Evolutionary conservation across 2,329 filamentous ascomycete species (phyloP), one percentile per base, ranked within the genome.

Genomic region (Fusarium equiseti): DNA sequence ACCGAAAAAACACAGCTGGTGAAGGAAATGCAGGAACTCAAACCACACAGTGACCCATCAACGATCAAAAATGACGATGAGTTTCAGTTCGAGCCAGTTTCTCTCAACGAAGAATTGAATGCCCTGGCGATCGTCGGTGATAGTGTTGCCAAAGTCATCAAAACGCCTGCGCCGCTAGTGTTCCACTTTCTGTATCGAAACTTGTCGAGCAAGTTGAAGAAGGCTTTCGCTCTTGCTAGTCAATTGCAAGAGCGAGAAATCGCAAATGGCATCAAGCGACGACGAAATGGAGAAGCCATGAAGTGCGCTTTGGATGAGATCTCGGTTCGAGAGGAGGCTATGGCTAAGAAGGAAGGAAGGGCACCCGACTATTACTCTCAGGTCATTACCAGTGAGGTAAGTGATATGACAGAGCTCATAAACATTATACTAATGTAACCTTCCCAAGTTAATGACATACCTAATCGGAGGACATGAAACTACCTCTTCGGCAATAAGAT

Each of bases 391-490:
- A 63, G 67, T 10, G 67, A 70, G 16, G 67, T 70, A 1, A 52
- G 55, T 44, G 5, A 11, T 1, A 10, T 7, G 10, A 2, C 35
- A 38, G 18, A n/a, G 18, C 11, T 3, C 18, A 7, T n/a, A 12
- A 38, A n/a, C 3, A 38, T 11, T 6, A 38, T 38, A 11, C 35
- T 38, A 38, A 38, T n/a, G 18, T 6, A 6, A n/a, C 1, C 3
- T 3, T 20, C 5, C 22, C 0, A 10, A 70, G 67, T 29, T 71
- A 3, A 70, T 70, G 62, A 32, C 57, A 3, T 70, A 70, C 8
- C 13, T 70, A 0, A 59, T 70, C 2, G 67, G 63, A 4, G 67
- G 67, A 4, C 67, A 71, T 16, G 67, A 70, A 54, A 71, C 67
- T 6, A 70, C 67, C 0, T 70, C 67, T 1, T 68, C 67, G 0